Conservation (phyloP, 805 yeast species). For the Yamadazyma laniorum region DNA sequence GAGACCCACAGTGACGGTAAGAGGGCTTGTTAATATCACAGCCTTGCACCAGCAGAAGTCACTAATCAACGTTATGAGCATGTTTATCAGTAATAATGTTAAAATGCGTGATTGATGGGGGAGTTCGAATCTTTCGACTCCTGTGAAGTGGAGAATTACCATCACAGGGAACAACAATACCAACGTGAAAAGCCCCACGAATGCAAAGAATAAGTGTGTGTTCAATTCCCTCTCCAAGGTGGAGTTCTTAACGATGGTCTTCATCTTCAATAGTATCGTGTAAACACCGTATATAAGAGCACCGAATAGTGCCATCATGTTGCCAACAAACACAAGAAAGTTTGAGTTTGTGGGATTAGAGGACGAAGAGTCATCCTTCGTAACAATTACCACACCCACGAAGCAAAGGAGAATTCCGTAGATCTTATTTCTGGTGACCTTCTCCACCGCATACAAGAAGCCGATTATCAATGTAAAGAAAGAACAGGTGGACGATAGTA, state of each 20-base stretch:
- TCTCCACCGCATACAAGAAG: constrained; percentile 66
- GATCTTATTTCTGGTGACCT: constrained; percentile 61
- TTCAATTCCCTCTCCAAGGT: constrained; percentile 73
- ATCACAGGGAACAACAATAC: constrained; percentile 81
- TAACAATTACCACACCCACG: constrained; percentile 76
- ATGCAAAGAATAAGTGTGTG: constrained; percentile 89
- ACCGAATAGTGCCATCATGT: constrained; percentile 73
- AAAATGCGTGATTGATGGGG: constrained; percentile 58
- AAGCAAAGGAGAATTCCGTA: constrained; percentile 70
- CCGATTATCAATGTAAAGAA: constrained; percentile 90
- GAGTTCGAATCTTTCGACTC: constrained; percentile 67
- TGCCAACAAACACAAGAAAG: constrained; percentile 55
- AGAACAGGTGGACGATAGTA: constrained; percentile 86
- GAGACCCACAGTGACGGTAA: constrained; percentile 93
- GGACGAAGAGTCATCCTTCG: constrained; percentile 60
- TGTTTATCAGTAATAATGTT: constrained; percentile 58
- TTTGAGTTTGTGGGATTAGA: constrained; percentile 22
- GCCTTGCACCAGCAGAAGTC: constrained; percentile 97
- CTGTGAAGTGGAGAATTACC: constrained; percentile 57
- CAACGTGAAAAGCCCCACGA: constrained; percentile 83
- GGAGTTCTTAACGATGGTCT: constrained; percentile 43
- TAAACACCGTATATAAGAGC: constrained; percentile 91
- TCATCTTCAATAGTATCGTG: constrained; percentile 76
- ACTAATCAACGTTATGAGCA: constrained; percentile 75
- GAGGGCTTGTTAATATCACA: constrained; percentile 86